These are phyloP conservation scores for Mortierella hygrophila DNA, from an alignment of 192 early-diverging fungal genomes.

Conservation along the genomic window DNA sequence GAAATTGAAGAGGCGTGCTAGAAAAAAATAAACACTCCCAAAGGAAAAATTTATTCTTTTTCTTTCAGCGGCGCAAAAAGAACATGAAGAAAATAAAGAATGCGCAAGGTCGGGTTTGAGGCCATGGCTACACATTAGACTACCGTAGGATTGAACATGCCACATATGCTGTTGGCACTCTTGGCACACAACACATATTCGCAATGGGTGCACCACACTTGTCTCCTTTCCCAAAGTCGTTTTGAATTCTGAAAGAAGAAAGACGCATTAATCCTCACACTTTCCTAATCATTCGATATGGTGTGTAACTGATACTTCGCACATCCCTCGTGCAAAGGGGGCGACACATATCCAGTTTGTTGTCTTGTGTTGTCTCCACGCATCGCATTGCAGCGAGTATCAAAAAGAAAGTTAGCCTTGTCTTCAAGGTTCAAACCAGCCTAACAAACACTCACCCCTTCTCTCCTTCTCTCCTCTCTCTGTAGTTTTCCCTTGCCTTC, in stretches of 20 bases:
- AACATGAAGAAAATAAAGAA: neutral
- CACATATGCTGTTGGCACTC: neutral
- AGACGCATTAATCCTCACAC: neutral
- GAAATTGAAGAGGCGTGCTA: neutral
- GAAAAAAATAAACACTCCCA: neutral
- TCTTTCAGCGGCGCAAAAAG: neutral
- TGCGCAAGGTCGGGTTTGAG: constrained; percentile 6
- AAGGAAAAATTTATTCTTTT: no score
- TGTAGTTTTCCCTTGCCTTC: neutral
- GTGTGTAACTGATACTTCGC: neutral
- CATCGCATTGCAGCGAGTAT: neutral
- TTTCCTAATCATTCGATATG: neutral
- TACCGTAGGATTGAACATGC: neutral
- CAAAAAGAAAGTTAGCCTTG: neutral
- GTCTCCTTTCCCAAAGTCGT: no score
- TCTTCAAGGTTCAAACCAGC: neutral
- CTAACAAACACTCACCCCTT: neutral
- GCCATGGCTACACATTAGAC: neutral
- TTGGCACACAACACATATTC: no score
- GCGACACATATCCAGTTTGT: neutral
- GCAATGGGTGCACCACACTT: no score
- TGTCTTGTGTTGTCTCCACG: no score
- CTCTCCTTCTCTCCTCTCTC: neutral
- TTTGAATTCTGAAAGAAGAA: neutral
- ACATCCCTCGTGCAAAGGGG: neutral